These are phyloP conservation scores for Skeletonema marinoi DNA, from an alignment of 108 stramenopile genomes.

Conservation along the genomic window DNA sequence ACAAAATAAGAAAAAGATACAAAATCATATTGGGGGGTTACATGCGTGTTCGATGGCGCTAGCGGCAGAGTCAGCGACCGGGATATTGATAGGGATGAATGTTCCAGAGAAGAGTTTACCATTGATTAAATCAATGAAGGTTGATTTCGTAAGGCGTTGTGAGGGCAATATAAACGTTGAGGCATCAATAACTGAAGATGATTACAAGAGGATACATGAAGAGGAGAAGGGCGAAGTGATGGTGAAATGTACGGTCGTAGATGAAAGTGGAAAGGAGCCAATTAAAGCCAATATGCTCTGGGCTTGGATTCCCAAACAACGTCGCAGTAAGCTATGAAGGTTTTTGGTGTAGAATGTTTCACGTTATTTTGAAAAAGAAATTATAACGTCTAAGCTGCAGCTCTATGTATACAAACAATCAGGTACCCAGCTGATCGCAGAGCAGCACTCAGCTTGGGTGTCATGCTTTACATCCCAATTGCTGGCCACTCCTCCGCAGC, in stretches of 20 bases:
- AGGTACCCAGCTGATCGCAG: conserved; percentile 9
- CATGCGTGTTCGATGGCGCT: conserved; percentile 69
- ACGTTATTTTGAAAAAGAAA: too few species aligned
- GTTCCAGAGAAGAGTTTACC: conserved; percentile 64
- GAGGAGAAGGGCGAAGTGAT: conserved; percentile 55
- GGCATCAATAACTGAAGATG: conserved; percentile 41
- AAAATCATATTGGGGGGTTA: conserved; percentile 65
- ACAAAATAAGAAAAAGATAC: conserved; percentile 46
- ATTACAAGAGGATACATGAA: conserved; percentile 27
- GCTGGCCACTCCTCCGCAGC: conserved; percentile 7
- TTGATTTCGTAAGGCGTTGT: conserved; percentile 41
- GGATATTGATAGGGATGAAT: conserved; percentile 59
- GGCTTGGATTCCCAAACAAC: conserved; percentile 52
- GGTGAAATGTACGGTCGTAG: conserved; percentile 47
- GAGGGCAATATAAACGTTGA: conserved; percentile 48
- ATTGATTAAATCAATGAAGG: conserved; percentile 53
- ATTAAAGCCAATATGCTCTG: conserved; percentile 60
- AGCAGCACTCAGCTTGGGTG: conserved; percentile 7
- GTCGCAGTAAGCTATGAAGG: neutral
- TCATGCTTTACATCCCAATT: neutral
- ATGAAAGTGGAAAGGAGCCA: conserved; percentile 59
- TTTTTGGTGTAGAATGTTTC: too few species aligned
- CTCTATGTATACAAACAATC: neutral
- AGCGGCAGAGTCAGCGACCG: conserved; percentile 62
- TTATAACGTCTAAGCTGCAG: too few species aligned